Percentiles rank a stretch among this genome's conserved stretches.
phyloP scores from a whole-genome alignment of 2,329 filamentous ascomycete genomes.

The Dactylonectria estremocensis region DNA sequence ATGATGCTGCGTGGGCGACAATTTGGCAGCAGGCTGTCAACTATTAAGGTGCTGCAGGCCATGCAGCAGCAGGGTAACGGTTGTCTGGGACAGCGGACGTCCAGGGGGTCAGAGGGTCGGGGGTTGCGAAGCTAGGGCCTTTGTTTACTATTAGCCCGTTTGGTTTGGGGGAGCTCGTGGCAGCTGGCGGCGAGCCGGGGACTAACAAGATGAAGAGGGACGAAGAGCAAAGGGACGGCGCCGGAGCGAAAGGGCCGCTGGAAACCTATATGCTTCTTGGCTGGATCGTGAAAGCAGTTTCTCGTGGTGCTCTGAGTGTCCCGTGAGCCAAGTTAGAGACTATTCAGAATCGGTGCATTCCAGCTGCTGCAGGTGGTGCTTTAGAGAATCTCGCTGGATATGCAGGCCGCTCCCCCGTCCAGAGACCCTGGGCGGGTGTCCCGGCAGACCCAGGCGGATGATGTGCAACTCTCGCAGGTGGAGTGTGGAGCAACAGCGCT shows the following conservation, averaged over 20 bases:
- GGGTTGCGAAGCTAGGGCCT: constrained; percentile 46
- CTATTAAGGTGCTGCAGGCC: constrained; percentile 32
- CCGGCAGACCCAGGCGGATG: constrained; percentile 30
- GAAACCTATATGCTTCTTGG: neutral
- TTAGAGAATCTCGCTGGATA: neutral
- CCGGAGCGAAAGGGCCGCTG: neutral
- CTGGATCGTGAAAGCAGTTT: neutral
- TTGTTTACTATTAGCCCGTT: constrained; percentile 61
- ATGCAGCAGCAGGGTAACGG: constrained; percentile 40
- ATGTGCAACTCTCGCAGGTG: constrained; percentile 26
- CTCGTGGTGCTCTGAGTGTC: constrained; percentile 6
- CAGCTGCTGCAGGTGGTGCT: constrained; percentile 30
- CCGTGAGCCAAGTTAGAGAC: constrained; percentile 35
- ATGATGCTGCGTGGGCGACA: neutral
- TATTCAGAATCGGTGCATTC: constrained; percentile 38
- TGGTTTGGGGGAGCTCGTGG: constrained; percentile 52
- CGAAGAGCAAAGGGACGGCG: constrained; percentile 16
- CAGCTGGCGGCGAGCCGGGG: constrained; percentile 30
- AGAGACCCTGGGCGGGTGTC: constrained; percentile 7
- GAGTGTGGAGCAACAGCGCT: constrained; percentile 11
- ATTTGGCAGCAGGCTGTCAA: constrained; percentile 35
- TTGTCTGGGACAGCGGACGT: constrained; percentile 56
- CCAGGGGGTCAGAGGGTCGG: constrained; percentile 49
- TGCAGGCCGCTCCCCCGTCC: neutral
- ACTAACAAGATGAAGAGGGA: constrained; percentile 26